Conservation (phyloP, 164 flowering plant species). For the Chimonanthus salicifolius region DNA sequence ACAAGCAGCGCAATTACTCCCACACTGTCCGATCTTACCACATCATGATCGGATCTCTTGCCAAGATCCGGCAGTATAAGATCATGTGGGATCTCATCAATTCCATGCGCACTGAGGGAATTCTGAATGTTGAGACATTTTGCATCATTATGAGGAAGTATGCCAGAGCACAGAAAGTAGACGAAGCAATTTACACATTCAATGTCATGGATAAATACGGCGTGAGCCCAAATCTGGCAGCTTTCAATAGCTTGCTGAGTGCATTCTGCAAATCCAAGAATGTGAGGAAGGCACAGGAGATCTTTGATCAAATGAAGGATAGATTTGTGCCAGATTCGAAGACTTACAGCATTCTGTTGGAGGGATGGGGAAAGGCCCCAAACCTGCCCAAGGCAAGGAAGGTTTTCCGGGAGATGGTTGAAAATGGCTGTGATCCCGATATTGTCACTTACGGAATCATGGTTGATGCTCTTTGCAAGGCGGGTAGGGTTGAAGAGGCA, state of each 20-base stretch:
- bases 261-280: conserved; percentile 85
- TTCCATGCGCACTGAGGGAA: conserved; percentile 45
- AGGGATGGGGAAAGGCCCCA: conserved; percentile 85
- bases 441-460: conserved; percentile 86
- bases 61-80: conserved; percentile 80
- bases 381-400: conserved; percentile 80
- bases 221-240: conserved; percentile 54
- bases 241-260: conserved; percentile 73
- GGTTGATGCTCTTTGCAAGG: conserved; percentile 91
- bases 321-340: conserved; percentile 65
- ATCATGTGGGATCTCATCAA: conserved; percentile 88
- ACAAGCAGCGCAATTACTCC: conserved; percentile 53
- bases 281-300: conserved; percentile 87
- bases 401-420: conserved; percentile 63
- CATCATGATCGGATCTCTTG: conserved; percentile 69
- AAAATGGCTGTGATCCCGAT: conserved; percentile 62
- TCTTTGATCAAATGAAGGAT: conserved; percentile 62
- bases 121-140: conserved; percentile 78
- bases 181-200: conserved; percentile 77
- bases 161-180: conserved; percentile 70
- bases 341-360: conserved; percentile 74
- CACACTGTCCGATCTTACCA: conserved; percentile 75
- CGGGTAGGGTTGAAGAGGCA: conserved; percentile 72
- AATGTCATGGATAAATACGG: conserved; percentile 78
- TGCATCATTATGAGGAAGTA: conserved; percentile 79